Conservation (phyloP, 2,329 filamentous ascomycete species). For the Pseudogymnoascus sp. region DNA sequence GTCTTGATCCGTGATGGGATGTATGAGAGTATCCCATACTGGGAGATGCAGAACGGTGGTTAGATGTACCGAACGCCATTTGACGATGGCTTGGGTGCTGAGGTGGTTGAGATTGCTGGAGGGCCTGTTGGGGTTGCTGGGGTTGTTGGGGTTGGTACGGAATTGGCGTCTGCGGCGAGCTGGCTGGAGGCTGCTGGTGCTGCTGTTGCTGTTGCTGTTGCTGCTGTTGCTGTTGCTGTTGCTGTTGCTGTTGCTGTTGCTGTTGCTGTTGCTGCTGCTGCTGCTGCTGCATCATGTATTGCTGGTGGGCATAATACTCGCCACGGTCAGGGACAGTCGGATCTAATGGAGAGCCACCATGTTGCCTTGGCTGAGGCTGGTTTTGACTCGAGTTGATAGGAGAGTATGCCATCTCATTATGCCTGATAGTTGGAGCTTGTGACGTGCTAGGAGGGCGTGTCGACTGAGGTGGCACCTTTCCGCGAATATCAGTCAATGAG, state of each 20-base stretch:
- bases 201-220: constrained; percentile 16
- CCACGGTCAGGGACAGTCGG: constrained; percentile 21
- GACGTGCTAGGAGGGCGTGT: constrained; percentile 18
- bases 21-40: constrained; percentile 19
- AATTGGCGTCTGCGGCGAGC: constrained; percentile 21
- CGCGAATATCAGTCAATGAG: constrained; percentile 23
- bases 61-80: constrained; percentile 22
- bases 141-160: constrained; percentile 13
- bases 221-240: constrained; percentile 13
- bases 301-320: constrained; percentile 25
- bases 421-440: constrained; percentile 19
- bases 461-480: constrained; percentile 20
- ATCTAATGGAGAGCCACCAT: constrained; percentile 23
- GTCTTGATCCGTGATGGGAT: constrained; percentile 21
- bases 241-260: constrained; percentile 15
- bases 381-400: constrained; percentile 19
- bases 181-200: constrained; percentile 21
- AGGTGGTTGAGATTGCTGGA: constrained; percentile 9
- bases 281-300: constrained; percentile 20
- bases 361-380: constrained; percentile 16
- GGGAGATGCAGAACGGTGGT: constrained; percentile 20
- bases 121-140: constrained; percentile 15
- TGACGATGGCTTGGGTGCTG: constrained; percentile 21
- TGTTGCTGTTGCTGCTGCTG: constrained; percentile 18
- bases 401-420: constrained; percentile 28